These are phyloP conservation scores for Otatea glauca DNA, from an alignment of 176 grass and related monocot species.

Conservation along the genomic window DNA sequence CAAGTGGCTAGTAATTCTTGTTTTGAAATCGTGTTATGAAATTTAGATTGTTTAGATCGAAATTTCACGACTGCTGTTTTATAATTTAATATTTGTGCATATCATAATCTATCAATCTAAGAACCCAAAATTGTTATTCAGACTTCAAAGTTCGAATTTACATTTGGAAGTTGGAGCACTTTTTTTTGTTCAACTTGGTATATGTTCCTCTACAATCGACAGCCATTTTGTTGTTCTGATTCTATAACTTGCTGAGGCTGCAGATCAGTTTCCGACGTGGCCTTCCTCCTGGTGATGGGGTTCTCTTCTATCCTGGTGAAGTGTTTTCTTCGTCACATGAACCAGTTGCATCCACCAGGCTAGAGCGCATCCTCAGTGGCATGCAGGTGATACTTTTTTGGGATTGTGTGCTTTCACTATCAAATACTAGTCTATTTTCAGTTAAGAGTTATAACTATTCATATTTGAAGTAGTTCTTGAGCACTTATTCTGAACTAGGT, in stretches of 20 bases:
- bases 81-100: not conserved
- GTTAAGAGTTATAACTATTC: not conserved
- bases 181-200: conserved; percentile 31
- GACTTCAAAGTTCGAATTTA: not conserved
- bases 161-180: not conserved
- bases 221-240: not conserved
- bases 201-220: not conserved
- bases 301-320: conserved; percentile 96
- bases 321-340: conserved; percentile 90
- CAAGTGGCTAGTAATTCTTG: not conserved
- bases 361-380: conserved; percentile 94
- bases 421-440: conserved; percentile 13
- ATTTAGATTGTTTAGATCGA: not conserved
- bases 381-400: conserved; percentile 79
- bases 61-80: not conserved
- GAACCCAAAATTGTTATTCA: not conserved
- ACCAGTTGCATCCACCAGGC: conserved; percentile 81
- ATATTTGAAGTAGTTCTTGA: not conserved
- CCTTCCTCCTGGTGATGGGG: conserved; percentile 93
- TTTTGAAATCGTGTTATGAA: not conserved
- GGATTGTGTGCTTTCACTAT: not conserved
- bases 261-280: conserved; percentile 92
- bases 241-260: not conserved
- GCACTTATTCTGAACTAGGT: not conserved
- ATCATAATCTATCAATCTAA: not conserved